Base-by-base conservation (phyloP, 2,329 filamentous ascomycete species). In the Epicoccum nigrum region DNA sequence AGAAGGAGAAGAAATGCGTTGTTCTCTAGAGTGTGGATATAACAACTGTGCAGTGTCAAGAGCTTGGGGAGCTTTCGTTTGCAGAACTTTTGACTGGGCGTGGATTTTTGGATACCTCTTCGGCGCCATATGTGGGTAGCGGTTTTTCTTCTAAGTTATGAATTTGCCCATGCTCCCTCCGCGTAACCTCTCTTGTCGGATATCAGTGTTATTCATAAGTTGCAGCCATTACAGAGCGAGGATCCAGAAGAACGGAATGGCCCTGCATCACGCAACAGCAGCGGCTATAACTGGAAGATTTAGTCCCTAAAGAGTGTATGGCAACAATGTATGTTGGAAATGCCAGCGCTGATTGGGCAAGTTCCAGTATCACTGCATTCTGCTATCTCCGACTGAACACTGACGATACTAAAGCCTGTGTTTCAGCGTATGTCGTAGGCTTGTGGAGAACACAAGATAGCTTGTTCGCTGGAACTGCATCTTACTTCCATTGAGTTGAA, bases 61-160 rank as follows among this genome's bases (percentile, higher is more conserved):
- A 45, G 51, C 28, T 56, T 43, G 41, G 58, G 43, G 56, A 55
- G 56, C 58, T 58, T 64, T 63, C 47, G 58, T 64, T 68, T 64
- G 63, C 56, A 63, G 50, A 59, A 58, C 55, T 65, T 66, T 49
- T 65, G 66, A 63, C 48, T 62, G 58, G 65, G 60, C 66, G 70
- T 72, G 64, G 23, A 47, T 66, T 68, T 68, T 68, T 62, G 70
- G 70, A 74, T 73, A 73, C 71, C 70, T 74, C 59, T 64, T 64
- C 60, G 70, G 72, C 70, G 70, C 71, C 69, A 65, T 69, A 27
- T 63, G 63, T 69, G 68, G 70, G 69, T 70, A 74, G 72, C 70
- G 68, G 65, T 69, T 69, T 68, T 67, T 59, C 51, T 64, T 64
- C 49, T 39, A 55, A 61, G 51, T 55, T 60, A 63, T 62, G 59